Base-by-base conservation (phyloP, 1,284 basidiomycete genomes). In the Cerioporus squamosus region DNA sequence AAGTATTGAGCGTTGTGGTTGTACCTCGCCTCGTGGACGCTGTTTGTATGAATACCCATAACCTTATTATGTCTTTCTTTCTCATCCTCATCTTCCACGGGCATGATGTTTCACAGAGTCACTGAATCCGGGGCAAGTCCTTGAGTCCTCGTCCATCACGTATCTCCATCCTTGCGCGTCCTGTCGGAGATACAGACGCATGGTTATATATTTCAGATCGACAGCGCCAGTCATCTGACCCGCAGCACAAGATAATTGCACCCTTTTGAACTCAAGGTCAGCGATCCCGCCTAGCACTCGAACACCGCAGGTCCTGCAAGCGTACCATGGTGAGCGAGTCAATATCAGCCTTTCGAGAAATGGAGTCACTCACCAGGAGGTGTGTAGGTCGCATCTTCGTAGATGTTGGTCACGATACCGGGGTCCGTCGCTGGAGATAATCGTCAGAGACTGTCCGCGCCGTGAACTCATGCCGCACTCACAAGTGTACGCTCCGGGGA, bases 401-500 rank as follows among this genome's bases (percentile, higher is more conserved):
- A 65, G 48, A 71, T 64, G 60, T 65, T 73, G 36, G 63, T 38
- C 31, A 75, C 55, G 12, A 74, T 63, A 14, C 75, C 76, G 17
- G 75, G 74, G 56, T 72, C 70, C 15, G 66, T 68, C 7, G 70
- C 70, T 53, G 43, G 65, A 66, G 29, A 68, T 63, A 2, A 4
- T 7, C 14, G 24, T 14, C 14, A 36, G 4, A 48, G n/a, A n/a
- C 22, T 29, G 26, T 29, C 26, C 26, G 38, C 17, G 31, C 38
- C n/a, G n/a, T 33, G 51, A 29, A 44, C 5, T n/a, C 40, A 18
- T 12, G 4, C 8, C 54, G 46, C 57, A 59, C 65, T 60, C 55
- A 75, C 75, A 70, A 20, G 62, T 64, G 69, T 81, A 81, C 1
- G 79, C 79, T 45, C 81, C 81, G 2, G 81, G 80, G 77, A 84